Conservation (phyloP, 192 early-diverging fungal species). For the Geranomyces michiganensis region DNA sequence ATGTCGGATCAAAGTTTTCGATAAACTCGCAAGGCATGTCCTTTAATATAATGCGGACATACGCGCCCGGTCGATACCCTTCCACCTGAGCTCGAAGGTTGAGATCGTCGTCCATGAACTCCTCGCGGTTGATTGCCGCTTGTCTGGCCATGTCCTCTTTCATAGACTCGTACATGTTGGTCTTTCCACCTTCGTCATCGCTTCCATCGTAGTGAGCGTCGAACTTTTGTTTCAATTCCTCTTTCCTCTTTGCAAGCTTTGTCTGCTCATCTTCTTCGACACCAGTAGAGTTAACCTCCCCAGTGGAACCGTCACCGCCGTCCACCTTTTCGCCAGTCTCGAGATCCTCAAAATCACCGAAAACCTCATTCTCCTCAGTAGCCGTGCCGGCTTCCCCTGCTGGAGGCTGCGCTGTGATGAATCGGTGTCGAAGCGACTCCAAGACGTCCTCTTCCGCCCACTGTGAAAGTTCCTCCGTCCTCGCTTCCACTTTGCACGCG, state of each 20-base stretch:
- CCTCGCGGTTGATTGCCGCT: constrained; percentile 75
- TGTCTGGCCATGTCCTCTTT: constrained; percentile 91
- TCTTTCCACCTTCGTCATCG: constrained; percentile 70
- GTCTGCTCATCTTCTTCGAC: constrained; percentile 49
- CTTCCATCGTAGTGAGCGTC: constrained; percentile 80
- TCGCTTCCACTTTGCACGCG: constrained; percentile 67
- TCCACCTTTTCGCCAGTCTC: constrained; percentile 65
- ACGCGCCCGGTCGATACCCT: constrained; percentile 90
- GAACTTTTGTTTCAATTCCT: constrained; percentile 91
- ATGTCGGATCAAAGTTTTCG: constrained; percentile 83
- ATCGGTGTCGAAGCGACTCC: constrained; percentile 72
- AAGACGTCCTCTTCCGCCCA: constrained; percentile 71
- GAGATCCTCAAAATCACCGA: constrained; percentile 80
- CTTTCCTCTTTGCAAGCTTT: constrained; percentile 76
- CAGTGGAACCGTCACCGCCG: constrained; percentile 29
- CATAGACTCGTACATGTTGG: constrained; percentile 84
- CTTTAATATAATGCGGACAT: constrained; percentile 88
- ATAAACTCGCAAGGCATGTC: constrained; percentile 95
- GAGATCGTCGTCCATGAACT: constrained; percentile 85
- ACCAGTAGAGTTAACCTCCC: constrained; percentile 25
- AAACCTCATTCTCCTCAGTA: constrained; percentile 57
- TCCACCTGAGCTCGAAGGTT: constrained; percentile 78
- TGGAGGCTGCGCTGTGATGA: constrained; percentile 67
- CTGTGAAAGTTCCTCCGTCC: constrained; percentile 59
- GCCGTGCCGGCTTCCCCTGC: constrained; percentile 35